Evolutionary conservation across 2,329 filamentous ascomycete species (phyloP), one percentile per base, ranked within the genome.

Genomic region (Calonectria ilicicola): DNA sequence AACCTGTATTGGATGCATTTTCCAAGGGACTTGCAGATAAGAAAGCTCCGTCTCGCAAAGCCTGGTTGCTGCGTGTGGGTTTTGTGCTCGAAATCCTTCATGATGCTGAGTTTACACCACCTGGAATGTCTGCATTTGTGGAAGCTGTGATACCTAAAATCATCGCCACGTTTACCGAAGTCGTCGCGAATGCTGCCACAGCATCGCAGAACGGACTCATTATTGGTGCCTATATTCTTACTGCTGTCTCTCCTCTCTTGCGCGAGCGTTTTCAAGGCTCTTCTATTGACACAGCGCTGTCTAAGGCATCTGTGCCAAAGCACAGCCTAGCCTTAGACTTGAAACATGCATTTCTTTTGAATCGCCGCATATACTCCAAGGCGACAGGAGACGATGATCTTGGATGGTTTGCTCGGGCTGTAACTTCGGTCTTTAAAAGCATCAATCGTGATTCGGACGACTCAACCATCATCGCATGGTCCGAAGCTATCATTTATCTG

Each of bases 271-370:
- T 91, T 17, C 90, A 92, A 65, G 87, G 89, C 77, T 84, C 89
- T 49, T 80, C 88, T 3, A 82, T 83, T 19, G 83, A 83, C 29
- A 72, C 85, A 14, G 77, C 85, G 2, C 79, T 92, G 42, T 82
- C 90, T 26, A 93, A 93, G 79, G 88, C 90, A 27, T 86, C 90
- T 35, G 85, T 95, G 29, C 82, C 89, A 27, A 90, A 91, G 63
- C 92, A 95, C 77, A 91, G 91, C 14, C 87, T 98, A 72, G 88
- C 89, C 2, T 83, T 92, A 44, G 91, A 93, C n/a, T 92, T 94
- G 0, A 98, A 98, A 82, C 92, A 94, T 17, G 98, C 96, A 0
- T 97, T 98, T 82, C 86, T 98, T 23, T 88, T 98, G 7, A 98
- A 94, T 79, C 90, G 93, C 40, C 93, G 94, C 73, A 91, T 98